Base-by-base conservation (phyloP, 75 land plant genomes). In the Cunninghamia lanceolata region DNA sequence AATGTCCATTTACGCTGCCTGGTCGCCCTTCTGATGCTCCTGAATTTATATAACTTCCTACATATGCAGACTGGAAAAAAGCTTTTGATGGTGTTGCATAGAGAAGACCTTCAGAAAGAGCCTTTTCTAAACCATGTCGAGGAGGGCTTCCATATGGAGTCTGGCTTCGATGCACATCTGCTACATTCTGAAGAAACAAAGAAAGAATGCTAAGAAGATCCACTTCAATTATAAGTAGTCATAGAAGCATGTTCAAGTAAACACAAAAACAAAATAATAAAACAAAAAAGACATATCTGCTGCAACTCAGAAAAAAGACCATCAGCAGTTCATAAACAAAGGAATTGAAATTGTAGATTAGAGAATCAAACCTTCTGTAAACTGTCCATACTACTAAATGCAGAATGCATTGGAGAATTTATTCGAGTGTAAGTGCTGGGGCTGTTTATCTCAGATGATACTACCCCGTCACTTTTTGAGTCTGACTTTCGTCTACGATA, bases 91-190 rank as follows among this genome's bases (percentile, higher is more conserved):
- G 86, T 53, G 88, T 88, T 56, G 92, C 85, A 19, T 85, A 89
- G 63, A 89, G 54, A 71, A 93, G 84, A 39, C 91, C 91, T 68
- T 93, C 93, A 32, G 95, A 87, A 75, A 93, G 91, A 56, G 90
- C 91, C 86, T 93, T 96, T 84, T 92, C 94, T 38, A 93, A 74
- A 73, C 93, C 91, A 85, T 40, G 88, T 16, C 88, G 91, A 84
- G 94, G 91, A 84, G 90, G 89, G 82, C 86, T 92, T 36, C 98
- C 94, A 84, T 85, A 90, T 85, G 93, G 88, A 88, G 86, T 88
- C 28, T 70, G 88, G 63, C 14, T 79, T 74, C 87, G 84, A 54
- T 86, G 86, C 9, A 88, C 52, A 71, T 92, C 93, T 82, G 91
- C 87, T 32, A 85, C 85, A 80, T 87, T 91, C 95, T 94, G 87